Evolutionary conservation across 306 rosid genomes (phyloP).

Genomic region (Pyrus pyrifolia): DNA sequence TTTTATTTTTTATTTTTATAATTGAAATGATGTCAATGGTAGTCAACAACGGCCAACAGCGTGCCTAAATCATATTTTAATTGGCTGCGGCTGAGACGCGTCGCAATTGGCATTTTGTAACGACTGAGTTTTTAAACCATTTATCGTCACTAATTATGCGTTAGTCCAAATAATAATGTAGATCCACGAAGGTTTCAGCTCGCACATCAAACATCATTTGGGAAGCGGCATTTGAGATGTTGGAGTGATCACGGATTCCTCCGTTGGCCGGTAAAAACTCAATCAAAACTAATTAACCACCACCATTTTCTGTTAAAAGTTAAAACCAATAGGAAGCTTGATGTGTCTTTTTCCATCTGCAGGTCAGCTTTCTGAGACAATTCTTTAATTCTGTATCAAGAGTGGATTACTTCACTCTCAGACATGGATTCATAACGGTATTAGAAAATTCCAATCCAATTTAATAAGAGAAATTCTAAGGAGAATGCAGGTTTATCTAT

Average conservation of each 20-base stretch:
- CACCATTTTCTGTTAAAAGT: background rate
- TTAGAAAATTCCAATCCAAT: background rate
- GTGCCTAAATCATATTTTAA: background rate
- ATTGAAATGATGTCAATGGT: background rate
- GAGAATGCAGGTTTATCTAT: too few species aligned
- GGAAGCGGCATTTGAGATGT: slow-evolving; percentile 44
- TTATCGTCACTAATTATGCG: background rate
- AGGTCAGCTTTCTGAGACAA: slow-evolving; percentile 45
- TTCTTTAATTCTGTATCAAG: slow-evolving; percentile 41
- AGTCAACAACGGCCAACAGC: background rate
- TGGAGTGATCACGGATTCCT: slow-evolving; percentile 41
- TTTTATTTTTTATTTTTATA: too few species aligned
- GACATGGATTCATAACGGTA: slow-evolving; percentile 62
- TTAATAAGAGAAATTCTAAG: too few species aligned
- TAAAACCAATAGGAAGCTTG: background rate
- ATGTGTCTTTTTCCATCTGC: slow-evolving; percentile 1
- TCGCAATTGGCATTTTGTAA: background rate
- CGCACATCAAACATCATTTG: slow-evolving; percentile 54
- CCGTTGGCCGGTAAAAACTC: slow-evolving; percentile 34
- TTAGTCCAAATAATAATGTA: slow-evolving; percentile 1
- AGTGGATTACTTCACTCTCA: slow-evolving; percentile 52
- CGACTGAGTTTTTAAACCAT: background rate
- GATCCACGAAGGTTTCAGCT: slow-evolving; percentile 57
- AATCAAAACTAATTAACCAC: background rate
- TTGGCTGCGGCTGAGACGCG: background rate